Conservation (phyloP, 2,329 filamentous ascomycete genomes). For the Colletotrichum sp. region DNA sequence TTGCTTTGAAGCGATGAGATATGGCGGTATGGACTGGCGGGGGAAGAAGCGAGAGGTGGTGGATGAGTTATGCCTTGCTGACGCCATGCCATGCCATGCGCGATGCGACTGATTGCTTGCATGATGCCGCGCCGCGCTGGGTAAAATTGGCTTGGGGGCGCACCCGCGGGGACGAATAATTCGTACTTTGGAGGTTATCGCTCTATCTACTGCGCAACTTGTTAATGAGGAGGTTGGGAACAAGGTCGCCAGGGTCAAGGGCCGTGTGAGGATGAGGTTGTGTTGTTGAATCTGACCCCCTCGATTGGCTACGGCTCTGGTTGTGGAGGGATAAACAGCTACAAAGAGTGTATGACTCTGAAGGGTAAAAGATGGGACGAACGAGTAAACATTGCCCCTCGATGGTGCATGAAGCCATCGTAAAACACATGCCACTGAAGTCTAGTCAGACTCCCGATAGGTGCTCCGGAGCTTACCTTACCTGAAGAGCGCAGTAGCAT, state of each 20-base stretch:
- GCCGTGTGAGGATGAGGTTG: background rate
- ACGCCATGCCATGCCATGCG: background rate
- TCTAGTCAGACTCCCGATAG: background rate
- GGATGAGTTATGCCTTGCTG: background rate
- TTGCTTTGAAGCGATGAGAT: conserved; percentile 9
- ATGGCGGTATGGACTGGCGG: conserved; percentile 16
- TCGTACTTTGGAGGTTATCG: background rate
- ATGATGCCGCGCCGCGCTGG: background rate
- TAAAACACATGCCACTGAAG: conserved; percentile 7
- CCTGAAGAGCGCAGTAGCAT: background rate
- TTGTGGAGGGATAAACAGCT: background rate
- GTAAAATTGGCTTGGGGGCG: background rate
- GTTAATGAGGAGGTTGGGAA: background rate
- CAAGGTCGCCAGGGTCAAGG: background rate
- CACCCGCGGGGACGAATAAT: background rate
- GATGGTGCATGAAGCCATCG: conserved; percentile 4
- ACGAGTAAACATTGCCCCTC: background rate
- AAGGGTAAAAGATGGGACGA: background rate
- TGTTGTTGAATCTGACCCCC: conserved; percentile 9
- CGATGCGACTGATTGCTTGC: conserved; percentile 1
- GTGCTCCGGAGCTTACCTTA: background rate
- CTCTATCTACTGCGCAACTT: background rate
- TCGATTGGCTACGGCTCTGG: conserved; percentile 4
- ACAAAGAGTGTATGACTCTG: background rate
- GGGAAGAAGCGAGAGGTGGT: background rate